These are phyloP conservation scores for Coffea humblotiana DNA, from an alignment of 305 asterid genomes.

Conservation along the genomic window DNA sequence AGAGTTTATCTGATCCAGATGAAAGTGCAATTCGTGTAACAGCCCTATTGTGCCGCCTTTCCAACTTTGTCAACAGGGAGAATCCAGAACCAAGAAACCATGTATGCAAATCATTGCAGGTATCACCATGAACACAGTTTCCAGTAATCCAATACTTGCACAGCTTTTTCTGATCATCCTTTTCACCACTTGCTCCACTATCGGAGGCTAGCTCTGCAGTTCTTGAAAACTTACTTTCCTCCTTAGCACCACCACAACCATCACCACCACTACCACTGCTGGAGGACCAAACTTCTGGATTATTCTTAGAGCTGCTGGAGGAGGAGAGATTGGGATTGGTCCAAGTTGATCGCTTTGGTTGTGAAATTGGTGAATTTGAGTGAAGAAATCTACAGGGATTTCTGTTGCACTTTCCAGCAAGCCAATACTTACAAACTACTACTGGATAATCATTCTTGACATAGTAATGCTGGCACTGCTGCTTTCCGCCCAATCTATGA, in stretches of 20 bases:
- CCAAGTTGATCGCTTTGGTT: slow-evolving; percentile 25
- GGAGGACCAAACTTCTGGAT: slow-evolving; percentile 1
- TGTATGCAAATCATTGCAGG: slow-evolving; percentile 41
- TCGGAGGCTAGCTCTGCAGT: too few species aligned
- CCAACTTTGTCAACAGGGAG: slow-evolving; percentile 38
- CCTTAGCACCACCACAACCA: neutral
- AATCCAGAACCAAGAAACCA: slow-evolving; percentile 22
- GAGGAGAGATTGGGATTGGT: slow-evolving; percentile 27
- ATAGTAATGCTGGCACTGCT: too few species aligned
- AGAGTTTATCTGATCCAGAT: slow-evolving; percentile 43
- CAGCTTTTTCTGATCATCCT: slow-evolving; percentile 27
- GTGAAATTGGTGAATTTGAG: neutral
- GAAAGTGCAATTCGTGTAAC: slow-evolving; percentile 65
- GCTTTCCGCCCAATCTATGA: neutral
- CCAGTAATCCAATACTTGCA: slow-evolving; percentile 25
- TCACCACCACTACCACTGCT: neutral
- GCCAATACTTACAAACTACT: neutral
- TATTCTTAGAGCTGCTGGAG: slow-evolving; percentile 1
- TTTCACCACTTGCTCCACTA: neutral
- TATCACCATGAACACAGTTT: slow-evolving; percentile 41
- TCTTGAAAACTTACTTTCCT: too few species aligned
- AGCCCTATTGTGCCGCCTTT: slow-evolving; percentile 54
- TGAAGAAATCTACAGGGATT: neutral
- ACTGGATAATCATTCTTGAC: neutral
- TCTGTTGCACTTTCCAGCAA: neutral